A percentile compares a stretch with the other conserved stretches of the same genome.
phyloP scores from a whole-genome alignment of 805 yeast genomes.

The Sugiyamaella valdiviana region DNA sequence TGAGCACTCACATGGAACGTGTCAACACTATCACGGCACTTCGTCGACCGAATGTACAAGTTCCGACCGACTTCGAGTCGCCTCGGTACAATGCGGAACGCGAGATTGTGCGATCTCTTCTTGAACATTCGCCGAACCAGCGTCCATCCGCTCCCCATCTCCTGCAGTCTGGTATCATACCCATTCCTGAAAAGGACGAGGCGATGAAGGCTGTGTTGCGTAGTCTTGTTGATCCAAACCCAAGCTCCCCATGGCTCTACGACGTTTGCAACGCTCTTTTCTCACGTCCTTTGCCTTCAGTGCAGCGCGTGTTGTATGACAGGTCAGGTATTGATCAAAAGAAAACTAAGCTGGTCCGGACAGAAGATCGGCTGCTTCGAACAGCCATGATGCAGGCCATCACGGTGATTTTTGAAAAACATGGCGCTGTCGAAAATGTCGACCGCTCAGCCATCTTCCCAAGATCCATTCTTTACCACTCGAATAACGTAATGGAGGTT shows the following conservation, averaged over 20 bases:
- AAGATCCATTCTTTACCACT: conserved; percentile 61
- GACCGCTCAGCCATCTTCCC: conserved; percentile 71
- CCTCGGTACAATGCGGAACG: conserved; percentile 51
- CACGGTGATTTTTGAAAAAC: conserved; percentile 58
- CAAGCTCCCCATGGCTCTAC: conserved; percentile 90
- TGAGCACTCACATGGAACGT: conserved; percentile 93
- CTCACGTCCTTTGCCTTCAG: conserved; percentile 76
- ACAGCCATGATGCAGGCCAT: conserved; percentile 56
- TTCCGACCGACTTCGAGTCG: conserved; percentile 60
- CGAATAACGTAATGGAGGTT: conserved; percentile 68
- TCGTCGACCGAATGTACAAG: conserved; percentile 51
- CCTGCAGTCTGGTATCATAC: conserved; percentile 74
- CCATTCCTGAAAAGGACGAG: conserved; percentile 86
- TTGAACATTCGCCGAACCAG: conserved; percentile 70
- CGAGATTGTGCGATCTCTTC: conserved; percentile 56
- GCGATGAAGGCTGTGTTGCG: conserved; percentile 81
- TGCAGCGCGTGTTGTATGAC: conserved; percentile 80
- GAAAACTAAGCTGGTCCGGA: conserved; percentile 10
- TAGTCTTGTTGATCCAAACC: conserved; percentile 80
- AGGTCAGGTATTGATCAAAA: conserved; percentile 20
- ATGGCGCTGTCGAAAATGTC: conserved; percentile 81
- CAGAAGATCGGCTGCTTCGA: conserved; percentile 38
- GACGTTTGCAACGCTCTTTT: conserved; percentile 85
- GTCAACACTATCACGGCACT: conserved; percentile 62
- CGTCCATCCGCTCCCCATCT: conserved; percentile 78